These are phyloP conservation scores for Rhynchospora tenuis DNA, from an alignment of 176 grass and related monocot genomes.

Conservation along the genomic window DNA sequence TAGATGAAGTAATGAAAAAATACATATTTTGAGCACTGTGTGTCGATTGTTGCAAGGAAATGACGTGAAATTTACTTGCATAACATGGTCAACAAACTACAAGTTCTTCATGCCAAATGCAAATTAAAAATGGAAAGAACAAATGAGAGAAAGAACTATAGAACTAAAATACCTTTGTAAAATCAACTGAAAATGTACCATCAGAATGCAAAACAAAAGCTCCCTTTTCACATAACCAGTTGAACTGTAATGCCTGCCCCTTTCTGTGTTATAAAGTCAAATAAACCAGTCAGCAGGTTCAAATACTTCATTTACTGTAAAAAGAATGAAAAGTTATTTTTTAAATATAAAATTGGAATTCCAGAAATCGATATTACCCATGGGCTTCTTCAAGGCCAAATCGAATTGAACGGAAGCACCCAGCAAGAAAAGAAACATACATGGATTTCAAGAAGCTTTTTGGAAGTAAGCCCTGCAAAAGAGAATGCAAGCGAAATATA, in stretches of 20 bases:
- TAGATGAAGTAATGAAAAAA: slow-evolving; percentile 8
- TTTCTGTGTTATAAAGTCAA: slow-evolving; percentile 47
- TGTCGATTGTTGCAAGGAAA: not conserved
- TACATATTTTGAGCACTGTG: not conserved
- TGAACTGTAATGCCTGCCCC: slow-evolving; percentile 90
- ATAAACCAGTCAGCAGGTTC: not conserved
- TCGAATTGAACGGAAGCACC: slow-evolving; percentile 83
- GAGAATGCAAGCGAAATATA: not conserved
- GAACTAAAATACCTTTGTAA: slow-evolving; percentile 49
- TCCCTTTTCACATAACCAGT: slow-evolving; percentile 89
- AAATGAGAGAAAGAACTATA: not conserved
- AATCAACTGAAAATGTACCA: slow-evolving; percentile 82
- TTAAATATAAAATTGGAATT: not conserved
- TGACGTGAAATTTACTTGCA: not conserved
- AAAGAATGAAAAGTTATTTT: not conserved
- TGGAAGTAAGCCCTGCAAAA: slow-evolving; percentile 64
- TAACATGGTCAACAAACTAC: not conserved
- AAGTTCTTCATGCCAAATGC: not conserved
- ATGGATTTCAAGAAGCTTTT: slow-evolving; percentile 80
- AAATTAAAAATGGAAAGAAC: not conserved
- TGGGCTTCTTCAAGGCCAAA: slow-evolving; percentile 95
- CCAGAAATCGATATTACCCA: slow-evolving; percentile 49
- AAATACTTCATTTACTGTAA: slow-evolving; percentile 13
- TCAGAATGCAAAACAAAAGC: slow-evolving; percentile 78
- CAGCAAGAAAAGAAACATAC: slow-evolving; percentile 92